These are phyloP conservation scores for Gracilaria gracilis DNA, from an alignment of 23 red algal genomes.

Conservation along the genomic window DNA sequence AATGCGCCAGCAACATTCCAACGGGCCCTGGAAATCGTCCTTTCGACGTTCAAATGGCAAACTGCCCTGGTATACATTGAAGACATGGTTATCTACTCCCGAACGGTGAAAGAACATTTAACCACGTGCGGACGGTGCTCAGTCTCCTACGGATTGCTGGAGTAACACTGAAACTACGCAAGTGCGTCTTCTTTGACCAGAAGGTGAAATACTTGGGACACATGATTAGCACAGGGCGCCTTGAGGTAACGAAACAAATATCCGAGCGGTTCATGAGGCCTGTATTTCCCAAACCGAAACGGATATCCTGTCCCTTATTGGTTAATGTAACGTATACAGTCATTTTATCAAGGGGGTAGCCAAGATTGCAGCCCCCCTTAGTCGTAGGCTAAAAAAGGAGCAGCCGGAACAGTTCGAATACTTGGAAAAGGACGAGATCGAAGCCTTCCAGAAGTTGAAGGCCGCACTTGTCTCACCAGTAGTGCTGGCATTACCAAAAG, in stretches of 20 bases:
- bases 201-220: conserved; percentile 26
- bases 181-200: not conserved
- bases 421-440: not conserved
- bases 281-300: conserved; percentile 14
- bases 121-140: conserved; percentile 10
- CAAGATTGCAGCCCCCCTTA: conserved; percentile 2
- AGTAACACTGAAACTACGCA: conserved; percentile 15
- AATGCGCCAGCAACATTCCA: conserved; percentile 35
- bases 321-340: conserved; percentile 37
- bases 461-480: not conserved
- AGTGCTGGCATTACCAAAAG: conserved; percentile 5
- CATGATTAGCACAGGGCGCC: not conserved
- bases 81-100: conserved; percentile 16
- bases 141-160: not conserved
- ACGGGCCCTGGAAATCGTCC: not conserved
- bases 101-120: not conserved
- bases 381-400: not conserved
- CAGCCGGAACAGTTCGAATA: not conserved
- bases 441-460: conserved; percentile 40
- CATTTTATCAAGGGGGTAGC: conserved; percentile 25
- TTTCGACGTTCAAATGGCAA: not conserved
- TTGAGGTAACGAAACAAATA: not conserved
- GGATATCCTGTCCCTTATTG: conserved; percentile 24
- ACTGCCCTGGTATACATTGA: not conserved
- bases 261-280: not conserved